Conservation (phyloP, 1,284 basidiomycete species). For the Rhodotorula sp. region DNA sequence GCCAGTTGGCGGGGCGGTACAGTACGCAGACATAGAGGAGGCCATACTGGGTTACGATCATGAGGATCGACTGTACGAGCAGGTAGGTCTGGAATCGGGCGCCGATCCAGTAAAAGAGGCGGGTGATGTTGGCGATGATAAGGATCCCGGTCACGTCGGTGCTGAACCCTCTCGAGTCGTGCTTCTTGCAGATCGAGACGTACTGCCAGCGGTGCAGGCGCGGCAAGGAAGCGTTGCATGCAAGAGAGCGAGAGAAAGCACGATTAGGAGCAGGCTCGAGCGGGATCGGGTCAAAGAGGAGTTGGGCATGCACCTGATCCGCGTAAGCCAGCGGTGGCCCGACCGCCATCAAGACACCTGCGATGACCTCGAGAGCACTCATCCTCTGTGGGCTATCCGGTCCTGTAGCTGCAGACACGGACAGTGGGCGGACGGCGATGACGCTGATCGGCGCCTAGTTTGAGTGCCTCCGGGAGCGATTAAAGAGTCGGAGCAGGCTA, state of each 20-base stretch:
- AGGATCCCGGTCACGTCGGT: constrained; percentile 49
- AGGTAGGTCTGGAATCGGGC: constrained; percentile 55
- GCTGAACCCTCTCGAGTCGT: constrained; percentile 53
- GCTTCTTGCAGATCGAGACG: constrained; percentile 35
- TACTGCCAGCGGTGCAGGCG: no score
- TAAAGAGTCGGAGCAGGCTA: neutral
- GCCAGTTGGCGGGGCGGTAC: constrained; percentile 45
- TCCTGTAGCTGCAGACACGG: neutral
- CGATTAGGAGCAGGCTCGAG: neutral
- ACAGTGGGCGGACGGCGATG: neutral
- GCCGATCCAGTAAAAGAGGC: constrained; percentile 42
- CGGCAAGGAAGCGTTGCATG: no score
- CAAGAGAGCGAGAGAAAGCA: neutral
- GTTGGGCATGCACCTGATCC: constrained; percentile 47
- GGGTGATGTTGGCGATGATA: constrained; percentile 51
- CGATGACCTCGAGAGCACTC: constrained; percentile 13
- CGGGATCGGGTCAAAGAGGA: neutral
- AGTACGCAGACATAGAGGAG: constrained; percentile 55
- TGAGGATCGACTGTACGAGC: constrained; percentile 47
- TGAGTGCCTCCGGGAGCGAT: neutral
- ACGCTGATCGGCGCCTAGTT: neutral
- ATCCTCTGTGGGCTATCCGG: neutral
- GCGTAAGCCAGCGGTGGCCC: constrained; percentile 54
- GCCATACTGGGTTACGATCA: constrained; percentile 48
- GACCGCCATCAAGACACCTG: constrained; percentile 31